Evolutionary conservation across 805 yeast genomes (phyloP), one percentile per base, ranked within the genome.

Genomic region (Yueomyces sp.): DNA sequence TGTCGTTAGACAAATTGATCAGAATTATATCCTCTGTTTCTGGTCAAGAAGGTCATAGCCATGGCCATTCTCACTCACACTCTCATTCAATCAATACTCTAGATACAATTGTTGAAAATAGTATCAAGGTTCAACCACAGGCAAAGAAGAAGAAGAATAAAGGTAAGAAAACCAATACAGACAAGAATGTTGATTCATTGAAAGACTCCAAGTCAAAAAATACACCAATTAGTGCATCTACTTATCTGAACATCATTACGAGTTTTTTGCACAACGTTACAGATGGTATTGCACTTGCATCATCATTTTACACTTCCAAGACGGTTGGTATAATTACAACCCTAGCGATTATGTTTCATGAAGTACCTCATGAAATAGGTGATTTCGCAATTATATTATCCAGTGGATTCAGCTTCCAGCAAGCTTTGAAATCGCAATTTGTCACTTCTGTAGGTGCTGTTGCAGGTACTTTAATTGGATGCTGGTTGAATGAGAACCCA

Each of bases 301-400:
- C 88, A 0, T 73, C 87, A 4, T 83, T 83, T 56, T 77, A 76
- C 58, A 71, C 70, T 40, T 69, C 79, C 37, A 69, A 71, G 42
- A 65, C 61, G 39, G 77, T 74, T 19, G 92, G 92, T 0, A 74
- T 81, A 28, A 70, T 81, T 2, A 80, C 88, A 0, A 74, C 82
- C 27, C 61, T 81, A 36, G 85, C 88, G 1, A 79, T 82, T 30
- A 70, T 81, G 48, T 72, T 79, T 60, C 92, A 83, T 57, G 92
- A 83, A 57, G 73, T 82, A 41, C 92, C 92, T 4, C 92, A 83
- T 56, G 86, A 81, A 55, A 73, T 83, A 47, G 88, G 90, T 40
- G 92, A 83, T 55, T 83, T 79, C 62, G 88, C 87, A 0, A 64
- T 83, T 28, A 64, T 83, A 47, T 77, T 78, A 52, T 46, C 57